These are phyloP conservation scores for Pneumocystis sp. DNA, from an alignment of 1,139 yeast species.

Conservation along the genomic window DNA sequence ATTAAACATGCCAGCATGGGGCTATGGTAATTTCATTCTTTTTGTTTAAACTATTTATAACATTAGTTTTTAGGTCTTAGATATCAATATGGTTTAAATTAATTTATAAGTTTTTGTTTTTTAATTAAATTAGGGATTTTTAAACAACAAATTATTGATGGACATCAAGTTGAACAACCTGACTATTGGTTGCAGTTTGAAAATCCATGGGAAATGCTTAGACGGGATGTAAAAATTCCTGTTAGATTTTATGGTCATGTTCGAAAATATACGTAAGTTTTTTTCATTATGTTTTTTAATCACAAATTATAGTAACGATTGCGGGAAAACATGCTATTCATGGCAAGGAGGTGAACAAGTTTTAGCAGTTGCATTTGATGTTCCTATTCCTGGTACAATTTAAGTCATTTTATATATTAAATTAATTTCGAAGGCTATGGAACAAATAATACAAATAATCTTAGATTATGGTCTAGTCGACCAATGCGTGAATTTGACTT, in stretches of 20 bases:
- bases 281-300: not conserved
- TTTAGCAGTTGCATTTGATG: conserved; percentile 81
- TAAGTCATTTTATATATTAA: conserved; percentile 27
- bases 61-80: not conserved
- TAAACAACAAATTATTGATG: conserved; percentile 75
- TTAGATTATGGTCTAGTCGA: conserved; percentile 79
- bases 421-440: not conserved
- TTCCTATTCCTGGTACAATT: conserved; percentile 84
- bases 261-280: conserved; percentile 35
- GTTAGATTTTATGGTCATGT: conserved; percentile 82
- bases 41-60: conserved; percentile 8
- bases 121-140: conserved; percentile 45
- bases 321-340: conserved; percentile 34
- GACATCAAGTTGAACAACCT: conserved; percentile 86
- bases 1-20: conserved; percentile 88
- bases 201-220: conserved; percentile 86
- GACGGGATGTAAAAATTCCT: conserved; percentile 81
- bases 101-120: not conserved
- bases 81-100: not conserved
- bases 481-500: conserved; percentile 90
- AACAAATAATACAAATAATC: conserved; percentile 56
- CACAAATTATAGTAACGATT: not conserved
- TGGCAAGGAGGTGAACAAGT: conserved; percentile 90
- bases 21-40: conserved; percentile 59
- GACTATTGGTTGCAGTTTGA: conserved; percentile 83